phyloP scores from a whole-genome alignment of 2,329 filamentous ascomycete species.

The Tolypocladium tundrense region DNA sequence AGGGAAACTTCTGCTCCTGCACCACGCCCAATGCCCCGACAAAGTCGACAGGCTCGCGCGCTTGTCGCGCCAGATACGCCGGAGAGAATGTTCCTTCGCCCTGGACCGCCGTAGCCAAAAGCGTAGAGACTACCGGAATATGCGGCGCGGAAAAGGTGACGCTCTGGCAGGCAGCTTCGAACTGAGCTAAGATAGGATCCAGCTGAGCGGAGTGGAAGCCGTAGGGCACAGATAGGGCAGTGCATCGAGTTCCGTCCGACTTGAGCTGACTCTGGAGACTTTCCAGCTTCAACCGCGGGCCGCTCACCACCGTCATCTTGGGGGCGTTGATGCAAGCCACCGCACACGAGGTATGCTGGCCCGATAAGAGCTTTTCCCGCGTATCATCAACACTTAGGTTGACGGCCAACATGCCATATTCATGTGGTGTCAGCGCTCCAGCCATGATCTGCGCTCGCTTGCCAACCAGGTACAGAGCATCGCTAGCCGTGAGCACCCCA shows the following conservation, averaged over 20 bases:
- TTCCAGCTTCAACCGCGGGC: constrained; percentile 28
- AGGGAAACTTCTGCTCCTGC: constrained; percentile 12
- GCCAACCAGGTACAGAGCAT: constrained; percentile 65
- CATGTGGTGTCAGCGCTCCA: constrained; percentile 53
- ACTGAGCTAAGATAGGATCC: constrained; percentile 45
- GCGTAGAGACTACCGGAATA: constrained; percentile 57
- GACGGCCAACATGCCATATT: constrained; percentile 44
- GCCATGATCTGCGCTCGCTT: constrained; percentile 55
- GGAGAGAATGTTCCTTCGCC: too few relatives aligned
- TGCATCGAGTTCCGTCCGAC: constrained; percentile 28
- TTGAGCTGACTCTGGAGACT: constrained; percentile 29
- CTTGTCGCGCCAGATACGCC: constrained; percentile 48
- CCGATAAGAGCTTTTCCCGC: constrained; percentile 3
- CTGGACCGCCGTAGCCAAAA: constrained; percentile 36
- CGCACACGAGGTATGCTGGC: constrained; percentile 32
- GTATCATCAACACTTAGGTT: constrained; percentile 26
- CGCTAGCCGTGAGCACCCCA: constrained; percentile 59
- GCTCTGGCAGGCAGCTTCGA: constrained; percentile 34
- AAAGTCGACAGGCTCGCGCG: constrained; percentile 58
- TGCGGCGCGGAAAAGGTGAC: constrained; percentile 27
- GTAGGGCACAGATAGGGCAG: constrained; percentile 38
- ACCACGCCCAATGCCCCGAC: constrained; percentile 36
- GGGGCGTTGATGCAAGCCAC: constrained; percentile 68
- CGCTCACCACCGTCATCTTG: constrained; percentile 61
- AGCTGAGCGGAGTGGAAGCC: constrained; percentile 46